These are phyloP conservation scores for Ustilago cynodontis DNA, from an alignment of 1,284 basidiomycete genomes.

Conservation along the genomic window DNA sequence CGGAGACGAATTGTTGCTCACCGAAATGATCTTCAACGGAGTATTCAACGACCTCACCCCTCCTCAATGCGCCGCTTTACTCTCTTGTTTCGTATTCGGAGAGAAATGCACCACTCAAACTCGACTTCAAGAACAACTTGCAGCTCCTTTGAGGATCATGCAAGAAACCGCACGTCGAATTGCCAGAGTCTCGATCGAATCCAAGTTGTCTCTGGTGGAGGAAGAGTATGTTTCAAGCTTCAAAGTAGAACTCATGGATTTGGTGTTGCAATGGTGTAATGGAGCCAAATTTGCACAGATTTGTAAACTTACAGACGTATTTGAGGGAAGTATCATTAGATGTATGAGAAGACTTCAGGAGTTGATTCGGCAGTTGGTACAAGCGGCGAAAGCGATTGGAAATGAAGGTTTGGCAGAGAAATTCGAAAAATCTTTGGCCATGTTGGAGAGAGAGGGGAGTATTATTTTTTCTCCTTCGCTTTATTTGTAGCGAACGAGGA, in stretches of 20 bases:
- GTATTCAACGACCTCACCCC: constrained; percentile 90
- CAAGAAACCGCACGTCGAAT: constrained; percentile 95
- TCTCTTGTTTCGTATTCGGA: constrained; percentile 96
- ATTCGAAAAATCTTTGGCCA: constrained; percentile 59
- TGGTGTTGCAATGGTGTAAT: constrained; percentile 95
- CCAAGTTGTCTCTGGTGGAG: constrained; percentile 87
- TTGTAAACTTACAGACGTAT: constrained; percentile 96
- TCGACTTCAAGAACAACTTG: constrained; percentile 90
- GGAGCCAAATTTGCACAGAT: constrained; percentile 97
- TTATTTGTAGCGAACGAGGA: constrained; percentile 40
- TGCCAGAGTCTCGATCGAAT: constrained; percentile 93
- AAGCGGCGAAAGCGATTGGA: constrained; percentile 94
- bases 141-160: constrained; percentile 89
- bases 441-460: constrained; percentile 65
- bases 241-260: constrained; percentile 98
- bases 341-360: constrained; percentile 94
- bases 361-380: constrained; percentile 92
- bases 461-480: constrained; percentile 67
- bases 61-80: constrained; percentile 89
- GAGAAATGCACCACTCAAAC: constrained; percentile 77
- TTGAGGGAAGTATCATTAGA: constrained; percentile 85
- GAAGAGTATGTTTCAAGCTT: constrained; percentile 95
- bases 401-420: constrained; percentile 83
- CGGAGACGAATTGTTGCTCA: constrained; percentile 94
- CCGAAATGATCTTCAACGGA: constrained; percentile 97